Evolutionary conservation across 805 yeast species (phyloP), one percentile per base, ranked within the genome.

Genomic region (Brettanomyces nanus): DNA sequence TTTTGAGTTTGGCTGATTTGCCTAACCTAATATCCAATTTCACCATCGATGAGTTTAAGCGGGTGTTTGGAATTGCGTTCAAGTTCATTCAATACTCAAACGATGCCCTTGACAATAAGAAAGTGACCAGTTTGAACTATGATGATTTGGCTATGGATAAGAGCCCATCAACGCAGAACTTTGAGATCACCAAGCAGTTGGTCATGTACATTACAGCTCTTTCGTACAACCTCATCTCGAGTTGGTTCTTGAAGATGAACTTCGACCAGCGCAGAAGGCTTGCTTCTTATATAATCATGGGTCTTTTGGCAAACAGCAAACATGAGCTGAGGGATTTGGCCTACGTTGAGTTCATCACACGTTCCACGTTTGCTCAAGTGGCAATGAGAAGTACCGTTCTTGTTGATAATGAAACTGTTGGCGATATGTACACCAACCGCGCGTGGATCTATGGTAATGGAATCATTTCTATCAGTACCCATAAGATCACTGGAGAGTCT

Each of bases 51-150:
- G 95, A 86, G 48, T 81, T 70, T 54, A 80, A 78, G 49, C 66
- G 87, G 33, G 85, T 85, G 3, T 84, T 86, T 62, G 95, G 84
- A 2, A 82, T 86, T 53, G 80, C 87, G 1, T 83, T 86, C 62
- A 79, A 80, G 48, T 80, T 78, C 48, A 80, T 85, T 38, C 85
- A 83, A 51, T 79, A 77, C 51, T 75, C 85, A 2, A 66, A 71
- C 36, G 87, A 82, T 46, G 49, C 41, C 15, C 38, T 45, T 37
- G 44, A 36, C 20, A 56, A 20, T 36, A 43, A 26, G 42, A 40
- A 46, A 26, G 43, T 36, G n/a, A 37, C 37, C 7, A 34, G 52
- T 4, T 63, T 63, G 27, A 48, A 52, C 28, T 72, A 75, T 4
- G 59, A 62, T 19, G 80, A 75, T 36, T 66, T 71, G 1, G 66